Evolutionary conservation across 768 basidiomycete species (phyloP).

Genomic region (Russula abietina): DNA sequence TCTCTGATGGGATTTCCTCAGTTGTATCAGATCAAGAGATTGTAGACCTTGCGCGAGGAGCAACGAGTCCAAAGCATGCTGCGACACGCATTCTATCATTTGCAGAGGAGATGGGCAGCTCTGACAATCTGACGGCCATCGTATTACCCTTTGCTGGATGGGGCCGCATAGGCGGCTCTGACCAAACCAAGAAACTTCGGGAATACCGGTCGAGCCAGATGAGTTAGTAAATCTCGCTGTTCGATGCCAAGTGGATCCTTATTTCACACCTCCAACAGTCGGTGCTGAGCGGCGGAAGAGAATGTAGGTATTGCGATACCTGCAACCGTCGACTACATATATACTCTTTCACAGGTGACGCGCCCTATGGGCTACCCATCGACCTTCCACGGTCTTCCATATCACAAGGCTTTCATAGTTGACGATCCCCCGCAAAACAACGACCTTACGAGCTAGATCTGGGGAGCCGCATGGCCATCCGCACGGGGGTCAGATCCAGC

Average conservation of each 20-base stretch:
- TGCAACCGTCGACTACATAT: not conserved
- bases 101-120: conserved; percentile 79
- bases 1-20: conserved; percentile 94
- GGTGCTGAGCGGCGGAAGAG: conserved; percentile 62
- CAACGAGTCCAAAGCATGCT: conserved; percentile 67
- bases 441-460: conserved; percentile 40
- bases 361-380: not conserved
- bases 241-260: not conserved
- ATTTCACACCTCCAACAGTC: conserved; percentile 34
- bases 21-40: conserved; percentile 92
- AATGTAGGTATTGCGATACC: conserved; percentile 39
- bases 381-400: not conserved
- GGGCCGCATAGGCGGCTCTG: conserved; percentile 74
- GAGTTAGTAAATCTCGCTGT: conserved; percentile 26
- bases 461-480: conserved; percentile 82
- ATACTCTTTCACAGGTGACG: not conserved
- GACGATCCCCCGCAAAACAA: not conserved
- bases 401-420: not conserved
- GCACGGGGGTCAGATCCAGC: conserved; percentile 87
- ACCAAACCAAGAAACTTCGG: conserved; percentile 74
- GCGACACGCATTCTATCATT: conserved; percentile 79
- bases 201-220: conserved; percentile 58
- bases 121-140: conserved; percentile 88
- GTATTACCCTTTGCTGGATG: conserved; percentile 92
- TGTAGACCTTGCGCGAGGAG: conserved; percentile 75